Percentiles rank a stretch among this genome's conserved stretches.
These are phyloP conservation scores for Thuja plicata DNA, from an alignment of 83 land plant genomes.

Conservation along the genomic window DNA sequence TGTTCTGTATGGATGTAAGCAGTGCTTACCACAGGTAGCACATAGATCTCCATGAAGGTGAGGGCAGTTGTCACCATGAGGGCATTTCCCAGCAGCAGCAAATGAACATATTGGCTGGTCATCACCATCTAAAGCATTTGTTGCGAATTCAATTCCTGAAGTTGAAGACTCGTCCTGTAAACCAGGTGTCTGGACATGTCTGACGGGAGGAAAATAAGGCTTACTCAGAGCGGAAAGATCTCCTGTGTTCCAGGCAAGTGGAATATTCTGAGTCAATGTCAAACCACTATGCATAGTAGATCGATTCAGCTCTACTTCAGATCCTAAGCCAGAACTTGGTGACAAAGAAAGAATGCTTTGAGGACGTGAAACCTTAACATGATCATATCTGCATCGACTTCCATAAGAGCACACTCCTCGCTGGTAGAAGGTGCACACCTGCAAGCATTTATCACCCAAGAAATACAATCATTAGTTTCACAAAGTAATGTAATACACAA, in stretches of 20 bases:
- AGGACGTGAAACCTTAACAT: conserved; percentile 63
- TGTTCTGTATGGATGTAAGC: conserved; percentile 86
- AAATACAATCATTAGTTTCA: background rate
- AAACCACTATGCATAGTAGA: background rate
- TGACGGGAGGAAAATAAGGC: conserved; percentile 9
- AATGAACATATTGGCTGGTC: conserved; percentile 80
- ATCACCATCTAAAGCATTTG: conserved; percentile 4
- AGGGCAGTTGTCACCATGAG: conserved; percentile 75
- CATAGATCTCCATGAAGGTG: conserved; percentile 88
- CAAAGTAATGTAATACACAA: background rate
- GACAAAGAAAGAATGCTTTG: conserved; percentile 28
- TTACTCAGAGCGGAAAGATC: conserved; percentile 16
- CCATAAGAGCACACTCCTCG: conserved; percentile 88
- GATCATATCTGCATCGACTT: conserved; percentile 89
- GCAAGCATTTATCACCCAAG: conserved; percentile 13
- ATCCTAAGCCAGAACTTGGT: conserved; percentile 9
- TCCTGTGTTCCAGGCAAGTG: conserved; percentile 1
- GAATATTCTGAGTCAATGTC: background rate
- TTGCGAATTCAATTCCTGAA: background rate
- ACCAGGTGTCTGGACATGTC: conserved; percentile 21
- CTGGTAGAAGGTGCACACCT: conserved; percentile 95
- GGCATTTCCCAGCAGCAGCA: conserved; percentile 93
- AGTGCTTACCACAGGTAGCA: conserved; percentile 86
- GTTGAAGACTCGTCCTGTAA: background rate
- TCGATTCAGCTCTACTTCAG: conserved; percentile 8